Base-by-base conservation (phyloP, 2,329 filamentous ascomycete species). In the Fusarium euwallaceae region DNA sequence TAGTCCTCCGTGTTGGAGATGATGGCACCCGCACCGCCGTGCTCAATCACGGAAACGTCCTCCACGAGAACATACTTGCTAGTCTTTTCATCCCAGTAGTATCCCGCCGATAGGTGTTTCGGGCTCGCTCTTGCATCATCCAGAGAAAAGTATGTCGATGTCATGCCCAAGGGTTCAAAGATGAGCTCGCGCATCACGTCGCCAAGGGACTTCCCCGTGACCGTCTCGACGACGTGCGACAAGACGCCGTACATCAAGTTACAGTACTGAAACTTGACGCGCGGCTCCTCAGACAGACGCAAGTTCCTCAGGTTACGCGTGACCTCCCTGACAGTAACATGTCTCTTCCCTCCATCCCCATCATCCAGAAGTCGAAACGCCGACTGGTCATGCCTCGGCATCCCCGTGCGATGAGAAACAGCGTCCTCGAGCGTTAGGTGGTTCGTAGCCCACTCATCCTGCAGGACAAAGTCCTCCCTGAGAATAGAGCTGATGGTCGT, bases 361-460 rank as follows among this genome's bases (percentile, higher is more conserved):
- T 80, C 79, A 9, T 69, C 64, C 36, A 73, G 22, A 17, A 61
- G 65, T 9, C 77, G 68, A 8, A 59, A 39, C 27, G 60, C 45
- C 2, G 71, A 71, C 14, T 76, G 59, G 71, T 87, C 85, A 77
- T 86, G 87, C 41, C 81, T 72, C 2, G 88, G 81, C 68, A 88
- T 81, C 11, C 89, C 88, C 0, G 85, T 87, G 6, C 88, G 83
- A 74, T 91, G 89, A 60, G 84, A 84, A 1, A 89, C 81, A 3
- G 87, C 85, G 66, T 91, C 89, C 65, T 90, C 87, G 8, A 91
- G 78, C 0, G 87, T 91, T 45, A 89, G 78, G 69, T 87, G 84
- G 27, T 81, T 78, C 2, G 87, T 90, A 16, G 84, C 83, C 76
- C 83, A 85, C 1, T 82, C 80, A 61, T 87, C 85, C 14, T 82